A percentile compares a stretch with the other conserved stretches of the same genome.
Conservation (phyloP, 2,329 filamentous ascomycete genomes). For the Rosellinia necatrix region DNA sequence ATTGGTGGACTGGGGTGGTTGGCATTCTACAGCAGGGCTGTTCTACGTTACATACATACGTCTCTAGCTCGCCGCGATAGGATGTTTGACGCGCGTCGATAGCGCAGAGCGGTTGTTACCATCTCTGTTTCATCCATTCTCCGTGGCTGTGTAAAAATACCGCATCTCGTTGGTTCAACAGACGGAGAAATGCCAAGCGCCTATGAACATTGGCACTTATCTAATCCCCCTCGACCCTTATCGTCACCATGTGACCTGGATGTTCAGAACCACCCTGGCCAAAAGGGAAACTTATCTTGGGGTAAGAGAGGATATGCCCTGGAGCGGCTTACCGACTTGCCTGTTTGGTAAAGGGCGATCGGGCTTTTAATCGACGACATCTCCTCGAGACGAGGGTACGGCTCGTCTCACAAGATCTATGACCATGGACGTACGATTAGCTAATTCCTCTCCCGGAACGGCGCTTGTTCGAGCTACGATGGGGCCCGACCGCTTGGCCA, state of each 20-base stretch:
- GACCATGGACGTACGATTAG: neutral
- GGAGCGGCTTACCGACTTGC: no score
- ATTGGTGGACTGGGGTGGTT: neutral
- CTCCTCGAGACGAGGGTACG: neutral
- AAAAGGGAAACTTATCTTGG: no score
- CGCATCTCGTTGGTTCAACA: neutral
- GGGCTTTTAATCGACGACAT: no score
- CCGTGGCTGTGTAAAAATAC: slow-evolving; percentile 3
- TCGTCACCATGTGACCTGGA: neutral
- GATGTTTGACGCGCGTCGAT: neutral
- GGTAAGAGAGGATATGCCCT: no score
- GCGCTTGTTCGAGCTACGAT: neutral
- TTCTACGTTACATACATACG: neutral
- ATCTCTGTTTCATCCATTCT: neutral
- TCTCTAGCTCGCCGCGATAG: neutral
- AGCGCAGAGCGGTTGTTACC: neutral
- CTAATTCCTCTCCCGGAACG: neutral
- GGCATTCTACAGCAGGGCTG: neutral
- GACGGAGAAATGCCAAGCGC: neutral
- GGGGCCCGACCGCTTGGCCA: neutral
- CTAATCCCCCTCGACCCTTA: neutral
- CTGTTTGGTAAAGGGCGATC: no score
- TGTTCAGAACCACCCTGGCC: neutral
- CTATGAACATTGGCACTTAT: neutral
- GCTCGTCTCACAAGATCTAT: neutral